Base-by-base conservation (phyloP, 768 basidiomycete genomes). In the Amanita subjunquillea region DNA sequence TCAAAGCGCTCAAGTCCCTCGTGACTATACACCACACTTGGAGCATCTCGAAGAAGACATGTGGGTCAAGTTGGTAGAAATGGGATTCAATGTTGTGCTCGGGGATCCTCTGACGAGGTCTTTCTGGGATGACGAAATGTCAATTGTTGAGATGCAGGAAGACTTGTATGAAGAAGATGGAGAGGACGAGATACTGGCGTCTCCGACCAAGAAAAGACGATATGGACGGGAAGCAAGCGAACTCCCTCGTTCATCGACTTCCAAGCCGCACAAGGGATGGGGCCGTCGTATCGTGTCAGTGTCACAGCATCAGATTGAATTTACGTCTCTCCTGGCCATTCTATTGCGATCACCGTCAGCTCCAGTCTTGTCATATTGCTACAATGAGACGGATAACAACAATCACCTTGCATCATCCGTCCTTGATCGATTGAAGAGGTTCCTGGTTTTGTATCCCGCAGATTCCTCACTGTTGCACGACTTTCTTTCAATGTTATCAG, bases 401-500 rank as follows among this genome's bases (percentile, higher is more conserved):
- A 60, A 71, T 55, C 59, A 71, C 54, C 65, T 78, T 49, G 64
- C 81, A 2, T 63, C 71, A 0, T 72, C 72, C 9, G 72, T 96
- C 46, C 74, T 97, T 17, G 59, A 41, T 3, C 69, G 72, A 22
- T 56, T 75, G 8, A 61, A 65, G 43, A 69, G 68, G 10, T 90
- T 94, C 62, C 73, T 97, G 38, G 68, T 72, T 13, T 62, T 70
- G 36, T 89, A 87, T 62, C 76, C 83, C 1, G 58, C 70, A 7
- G 91, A 96, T 59, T 87, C 88, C 1, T 85, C 87, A 2, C 75
- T 92, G 12, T 82, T 93, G 58, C 77, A 82, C 13, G 79, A 91
- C 58, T 87, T 86, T 44, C 72, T 98, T 20, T 66, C 71, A 5
- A 77, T 82, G 3, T 65, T 95, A 39, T 83, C 85, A 51, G 72